phyloP scores from a whole-genome alignment of 805 yeast species.

The Isabelozyma heimii region DNA sequence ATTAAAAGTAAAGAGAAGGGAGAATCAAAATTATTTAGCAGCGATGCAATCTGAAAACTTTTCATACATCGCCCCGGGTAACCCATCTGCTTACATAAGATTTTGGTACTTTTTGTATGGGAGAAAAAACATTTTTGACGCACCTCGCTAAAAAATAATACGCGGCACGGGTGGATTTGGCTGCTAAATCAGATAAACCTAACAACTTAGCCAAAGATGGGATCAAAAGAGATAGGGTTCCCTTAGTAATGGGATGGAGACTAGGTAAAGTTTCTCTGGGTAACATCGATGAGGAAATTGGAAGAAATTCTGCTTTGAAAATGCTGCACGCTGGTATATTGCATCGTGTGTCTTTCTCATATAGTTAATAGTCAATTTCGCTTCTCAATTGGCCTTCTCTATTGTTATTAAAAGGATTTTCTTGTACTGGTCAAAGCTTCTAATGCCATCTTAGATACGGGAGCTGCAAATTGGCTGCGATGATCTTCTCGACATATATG shows the following conservation, averaged over 20 bases:
- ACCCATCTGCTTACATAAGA: slow-evolving; percentile 1
- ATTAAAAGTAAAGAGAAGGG: background rate
- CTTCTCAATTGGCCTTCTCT: too few relatives aligned
- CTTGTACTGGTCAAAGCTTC: background rate
- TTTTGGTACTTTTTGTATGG: background rate
- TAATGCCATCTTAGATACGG: too few relatives aligned
- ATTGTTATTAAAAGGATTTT: too few relatives aligned
- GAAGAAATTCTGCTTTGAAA: too few relatives aligned
- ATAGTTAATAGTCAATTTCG: too few relatives aligned
- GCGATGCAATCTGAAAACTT: background rate
- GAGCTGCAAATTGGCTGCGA: background rate
- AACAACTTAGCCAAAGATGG: background rate
- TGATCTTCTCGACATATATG: background rate
- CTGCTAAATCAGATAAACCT: background rate
- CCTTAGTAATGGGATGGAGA: too few relatives aligned
- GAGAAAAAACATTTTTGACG: background rate
- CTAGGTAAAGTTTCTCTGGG: too few relatives aligned
- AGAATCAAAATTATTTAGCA: background rate
- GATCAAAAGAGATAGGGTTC: too few relatives aligned
- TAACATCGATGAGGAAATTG: too few relatives aligned
- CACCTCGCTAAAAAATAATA: background rate
- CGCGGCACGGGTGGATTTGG: background rate
- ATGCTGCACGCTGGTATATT: too few relatives aligned
- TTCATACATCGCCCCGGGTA: slow-evolving; percentile 1
- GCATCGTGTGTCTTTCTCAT: too few relatives aligned